Evolutionary conservation across 2,329 filamentous ascomycete genomes (phyloP).

Genomic region (Tetracladium maxilliforme): DNA sequence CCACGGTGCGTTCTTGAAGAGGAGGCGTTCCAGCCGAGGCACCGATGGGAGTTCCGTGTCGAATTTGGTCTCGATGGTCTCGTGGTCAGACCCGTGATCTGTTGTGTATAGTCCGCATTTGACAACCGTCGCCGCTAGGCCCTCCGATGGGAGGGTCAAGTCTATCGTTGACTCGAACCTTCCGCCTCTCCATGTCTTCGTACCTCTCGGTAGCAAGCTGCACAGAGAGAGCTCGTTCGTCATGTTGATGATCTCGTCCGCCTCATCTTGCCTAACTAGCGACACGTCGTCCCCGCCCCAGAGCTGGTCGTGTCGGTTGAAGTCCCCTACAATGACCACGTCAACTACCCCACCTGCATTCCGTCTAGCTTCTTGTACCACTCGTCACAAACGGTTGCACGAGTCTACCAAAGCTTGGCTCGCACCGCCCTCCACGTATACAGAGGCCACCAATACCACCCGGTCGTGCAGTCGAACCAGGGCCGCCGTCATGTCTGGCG

Average conservation of each 20-base stretch:
- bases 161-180: no score
- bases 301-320: slow-evolving; percentile 13
- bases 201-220: slow-evolving; percentile 18
- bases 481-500: slow-evolving; percentile 9
- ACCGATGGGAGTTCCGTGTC: no score
- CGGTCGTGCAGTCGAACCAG: slow-evolving; percentile 9
- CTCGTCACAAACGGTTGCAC: slow-evolving; percentile 7
- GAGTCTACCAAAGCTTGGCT: slow-evolving; percentile 5
- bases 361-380: slow-evolving; percentile 7
- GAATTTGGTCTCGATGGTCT: no score
- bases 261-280: slow-evolving; percentile 18
- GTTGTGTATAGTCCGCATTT: no score
- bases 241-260: slow-evolving; percentile 17
- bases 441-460: slow-evolving; percentile 10
- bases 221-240: slow-evolving; percentile 16
- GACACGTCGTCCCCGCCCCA: slow-evolving; percentile 14
- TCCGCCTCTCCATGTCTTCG: slow-evolving; percentile 19
- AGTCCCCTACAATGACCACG: slow-evolving; percentile 10
- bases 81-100: no score
- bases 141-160: no score
- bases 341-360: slow-evolving; percentile 8
- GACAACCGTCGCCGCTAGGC: no score
- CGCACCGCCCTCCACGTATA: slow-evolving; percentile 10
- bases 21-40: no score
- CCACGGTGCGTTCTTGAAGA: no score